A percentile compares a stretch with the other conserved stretches of the same genome.
Evolutionary conservation across 2,329 filamentous ascomycete genomes (phyloP).

Genomic region (Xylariaceae sp.): DNA sequence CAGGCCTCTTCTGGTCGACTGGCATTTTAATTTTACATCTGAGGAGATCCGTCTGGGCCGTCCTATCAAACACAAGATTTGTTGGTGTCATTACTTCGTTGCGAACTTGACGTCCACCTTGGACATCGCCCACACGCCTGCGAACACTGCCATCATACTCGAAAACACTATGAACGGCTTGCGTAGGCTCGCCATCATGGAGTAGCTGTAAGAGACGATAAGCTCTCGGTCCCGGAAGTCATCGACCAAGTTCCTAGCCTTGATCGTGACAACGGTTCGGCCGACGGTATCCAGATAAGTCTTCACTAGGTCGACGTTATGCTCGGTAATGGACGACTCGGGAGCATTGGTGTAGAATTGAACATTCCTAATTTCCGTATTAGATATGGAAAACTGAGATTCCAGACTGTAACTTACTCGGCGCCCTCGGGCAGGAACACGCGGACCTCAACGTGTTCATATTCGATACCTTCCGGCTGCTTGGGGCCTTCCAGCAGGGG

Average conservation of each 20-base stretch:
- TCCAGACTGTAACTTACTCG: constrained; percentile 48
- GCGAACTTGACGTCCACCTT: constrained; percentile 75
- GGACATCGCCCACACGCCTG: constrained; percentile 65
- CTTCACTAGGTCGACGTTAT: constrained; percentile 57
- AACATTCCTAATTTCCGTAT: constrained; percentile 55
- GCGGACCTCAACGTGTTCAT: constrained; percentile 70
- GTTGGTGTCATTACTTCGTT: constrained; percentile 27
- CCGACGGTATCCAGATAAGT: constrained; percentile 93
- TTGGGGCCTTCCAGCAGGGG: constrained; percentile 92
- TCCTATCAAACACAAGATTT: too few species aligned
- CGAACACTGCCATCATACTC: constrained; percentile 67
- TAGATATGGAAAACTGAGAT: constrained; percentile 20
- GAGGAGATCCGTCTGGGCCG: too few species aligned
- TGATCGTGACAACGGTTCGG: constrained; percentile 72
- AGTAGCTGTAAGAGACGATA: constrained; percentile 82
- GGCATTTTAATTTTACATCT: too few species aligned
- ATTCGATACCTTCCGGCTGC: constrained; percentile 77
- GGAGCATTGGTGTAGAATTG: constrained; percentile 71
- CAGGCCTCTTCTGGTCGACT: too few species aligned
- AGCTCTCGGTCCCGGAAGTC: constrained; percentile 79
- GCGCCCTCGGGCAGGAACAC: constrained; percentile 89
- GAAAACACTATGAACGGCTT: constrained; percentile 80
- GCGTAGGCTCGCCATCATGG: constrained; percentile 63
- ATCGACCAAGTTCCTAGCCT: constrained; percentile 80
- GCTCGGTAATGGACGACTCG: constrained; percentile 48